Conservation (phyloP, 352 stramenopile genomes). For the Pythium phragmitis region DNA sequence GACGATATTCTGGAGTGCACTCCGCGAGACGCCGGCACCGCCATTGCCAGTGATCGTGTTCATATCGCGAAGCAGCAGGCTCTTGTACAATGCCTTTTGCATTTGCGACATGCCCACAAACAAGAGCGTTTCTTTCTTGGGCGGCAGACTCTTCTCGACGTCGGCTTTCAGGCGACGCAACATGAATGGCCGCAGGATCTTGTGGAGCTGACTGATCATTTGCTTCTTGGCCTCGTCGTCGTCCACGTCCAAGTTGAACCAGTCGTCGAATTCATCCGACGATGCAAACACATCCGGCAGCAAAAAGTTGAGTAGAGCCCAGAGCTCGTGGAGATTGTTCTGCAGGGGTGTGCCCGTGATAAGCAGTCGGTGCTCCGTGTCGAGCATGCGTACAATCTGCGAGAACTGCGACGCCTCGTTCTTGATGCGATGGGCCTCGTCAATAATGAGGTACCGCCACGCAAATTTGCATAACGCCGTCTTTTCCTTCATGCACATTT, state of each 20-base stretch:
- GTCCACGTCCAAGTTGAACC: slow-evolving; percentile 87
- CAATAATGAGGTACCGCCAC: slow-evolving; percentile 88
- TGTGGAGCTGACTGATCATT: slow-evolving; percentile 88
- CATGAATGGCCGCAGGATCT: slow-evolving; percentile 95
- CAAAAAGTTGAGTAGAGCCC: slow-evolving; percentile 94
- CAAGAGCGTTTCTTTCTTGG: slow-evolving; percentile 97
- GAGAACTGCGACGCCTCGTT: slow-evolving; percentile 90
- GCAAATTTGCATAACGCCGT: slow-evolving; percentile 88
- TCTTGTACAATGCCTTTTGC: slow-evolving; percentile 97
- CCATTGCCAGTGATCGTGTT: slow-evolving; percentile 75
- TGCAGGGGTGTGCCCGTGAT: slow-evolving; percentile 95
- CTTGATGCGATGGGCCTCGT: slow-evolving; percentile 89
- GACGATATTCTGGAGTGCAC: slow-evolving; percentile 83
- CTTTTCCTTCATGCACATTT: slow-evolving; percentile 93
- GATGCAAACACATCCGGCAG: slow-evolving; percentile 92
- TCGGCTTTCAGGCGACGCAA: slow-evolving; percentile 98
- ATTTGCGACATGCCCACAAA: slow-evolving; percentile 90
- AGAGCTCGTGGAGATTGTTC: slow-evolving; percentile 96
- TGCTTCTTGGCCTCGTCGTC: slow-evolving; percentile 89
- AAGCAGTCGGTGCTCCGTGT: slow-evolving; percentile 84
- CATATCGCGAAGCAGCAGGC: slow-evolving; percentile 95
- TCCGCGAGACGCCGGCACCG: slow-evolving; percentile 67
- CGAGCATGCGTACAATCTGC: slow-evolving; percentile 74
- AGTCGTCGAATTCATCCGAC: slow-evolving; percentile 86
- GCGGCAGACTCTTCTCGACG: slow-evolving; percentile 97